phyloP scores from a whole-genome alignment of 768 basidiomycete species.

The Boletus eberwhitei region DNA sequence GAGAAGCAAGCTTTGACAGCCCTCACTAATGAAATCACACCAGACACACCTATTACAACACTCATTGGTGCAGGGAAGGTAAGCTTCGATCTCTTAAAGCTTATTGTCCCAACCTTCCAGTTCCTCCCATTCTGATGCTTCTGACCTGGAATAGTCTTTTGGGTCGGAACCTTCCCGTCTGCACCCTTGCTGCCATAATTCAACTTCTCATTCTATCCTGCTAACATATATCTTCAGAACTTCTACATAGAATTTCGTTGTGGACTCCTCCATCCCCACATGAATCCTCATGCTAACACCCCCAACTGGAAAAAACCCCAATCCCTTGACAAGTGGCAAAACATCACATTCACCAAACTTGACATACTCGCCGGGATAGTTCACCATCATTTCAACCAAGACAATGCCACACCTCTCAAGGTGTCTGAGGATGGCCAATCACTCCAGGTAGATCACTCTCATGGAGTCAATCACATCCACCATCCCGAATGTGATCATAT shows the following conservation, averaged over 20 bases:
- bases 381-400: neutral
- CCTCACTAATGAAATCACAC: conserved; percentile 12
- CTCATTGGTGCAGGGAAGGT: neutral
- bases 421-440: neutral
- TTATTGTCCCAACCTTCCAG: no score
- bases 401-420: neutral
- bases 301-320: neutral
- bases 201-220: no score
- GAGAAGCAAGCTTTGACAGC: neutral
- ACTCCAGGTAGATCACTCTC: neutral
- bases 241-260: conserved; percentile 3
- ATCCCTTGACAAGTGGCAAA: neutral
- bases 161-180: no score
- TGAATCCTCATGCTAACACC: neutral
- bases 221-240: no score
- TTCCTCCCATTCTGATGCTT: no score
- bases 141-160: no score
- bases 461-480: rapidly evolving
- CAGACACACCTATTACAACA: neutral
- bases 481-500: neutral
- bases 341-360: neutral
- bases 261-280: neutral
- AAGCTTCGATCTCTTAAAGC: no score
- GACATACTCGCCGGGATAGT: neutral
- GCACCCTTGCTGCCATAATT: no score